Percentiles rank a stretch among this genome's conserved stretches.
Conservation (phyloP, 495 filamentous ascomycete species). For the Tuber aestivum region DNA sequence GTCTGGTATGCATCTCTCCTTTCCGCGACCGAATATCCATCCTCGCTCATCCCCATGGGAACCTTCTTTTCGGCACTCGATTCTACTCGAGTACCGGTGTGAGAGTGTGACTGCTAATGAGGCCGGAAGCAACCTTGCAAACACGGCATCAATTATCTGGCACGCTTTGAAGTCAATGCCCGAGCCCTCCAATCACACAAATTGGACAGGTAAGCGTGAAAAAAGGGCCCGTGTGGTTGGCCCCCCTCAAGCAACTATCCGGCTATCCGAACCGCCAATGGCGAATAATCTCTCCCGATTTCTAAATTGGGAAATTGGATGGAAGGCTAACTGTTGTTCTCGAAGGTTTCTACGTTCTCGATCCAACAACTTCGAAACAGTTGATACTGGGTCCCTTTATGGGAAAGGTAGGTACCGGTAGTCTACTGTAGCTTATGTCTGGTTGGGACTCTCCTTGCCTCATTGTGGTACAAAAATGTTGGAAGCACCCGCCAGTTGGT, state of each 20-base stretch:
- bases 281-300: background rate
- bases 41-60: background rate
- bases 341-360: slow-evolving; percentile 72
- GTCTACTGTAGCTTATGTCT: slow-evolving; percentile 16
- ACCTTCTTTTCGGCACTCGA: background rate
- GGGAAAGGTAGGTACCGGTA: slow-evolving; percentile 50
- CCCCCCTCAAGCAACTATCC: background rate
- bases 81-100: background rate
- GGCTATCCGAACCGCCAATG: background rate
- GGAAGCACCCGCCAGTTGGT: background rate
- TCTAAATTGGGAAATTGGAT: slow-evolving; percentile 26
- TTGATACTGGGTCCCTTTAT: slow-evolving; percentile 84
- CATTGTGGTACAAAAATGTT: background rate
- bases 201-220: slow-evolving; percentile 67
- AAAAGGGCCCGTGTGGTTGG: background rate
- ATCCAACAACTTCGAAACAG: slow-evolving; percentile 53
- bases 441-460: background rate
- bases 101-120: background rate
- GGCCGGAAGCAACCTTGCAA: slow-evolving; percentile 68
- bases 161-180: slow-evolving; percentile 76
- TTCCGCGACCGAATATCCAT: background rate
- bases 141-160: slow-evolving; percentile 77
- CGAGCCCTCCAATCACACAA: slow-evolving; percentile 63
- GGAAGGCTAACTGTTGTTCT: slow-evolving; percentile 28
- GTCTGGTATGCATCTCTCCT: slow-evolving; percentile 51